These are phyloP conservation scores for Athelia psychrophila DNA, from an alignment of 1,284 basidiomycete genomes.

Conservation along the genomic window DNA sequence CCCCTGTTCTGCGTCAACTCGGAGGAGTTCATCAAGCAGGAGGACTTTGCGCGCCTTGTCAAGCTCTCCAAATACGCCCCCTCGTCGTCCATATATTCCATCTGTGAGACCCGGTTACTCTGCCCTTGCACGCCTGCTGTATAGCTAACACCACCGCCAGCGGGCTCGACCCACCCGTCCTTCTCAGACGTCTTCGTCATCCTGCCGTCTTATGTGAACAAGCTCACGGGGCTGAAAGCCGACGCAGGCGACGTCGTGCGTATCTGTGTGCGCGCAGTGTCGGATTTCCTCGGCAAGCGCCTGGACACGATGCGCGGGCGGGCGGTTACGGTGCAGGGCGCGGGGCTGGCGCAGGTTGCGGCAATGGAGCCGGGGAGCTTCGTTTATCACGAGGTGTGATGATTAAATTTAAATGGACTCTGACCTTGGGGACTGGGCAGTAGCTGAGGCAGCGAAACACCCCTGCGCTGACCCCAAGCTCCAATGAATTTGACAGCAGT, in stretches of 20 bases:
- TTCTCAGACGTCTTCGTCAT: slow-evolving; percentile 65
- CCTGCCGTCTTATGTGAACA: slow-evolving; percentile 49
- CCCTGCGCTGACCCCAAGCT: too few species aligned
- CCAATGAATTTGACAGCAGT: too few species aligned
- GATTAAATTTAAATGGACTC: neutral
- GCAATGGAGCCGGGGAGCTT: neutral
- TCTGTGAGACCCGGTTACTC: slow-evolving; percentile 10
- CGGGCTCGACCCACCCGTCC: slow-evolving; percentile 61
- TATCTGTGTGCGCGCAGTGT: neutral
- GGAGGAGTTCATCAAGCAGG: slow-evolving; percentile 32
- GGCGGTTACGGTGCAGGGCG: neutral
- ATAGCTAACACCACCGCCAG: slow-evolving; percentile 28
- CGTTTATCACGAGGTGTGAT: neutral
- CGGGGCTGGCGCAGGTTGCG: too few species aligned
- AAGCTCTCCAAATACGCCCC: neutral
- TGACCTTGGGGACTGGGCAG: too few species aligned
- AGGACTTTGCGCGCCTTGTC: slow-evolving; percentile 19
- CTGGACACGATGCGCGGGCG: neutral
- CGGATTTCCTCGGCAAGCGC: neutral
- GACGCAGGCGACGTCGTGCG: slow-evolving; percentile 6
- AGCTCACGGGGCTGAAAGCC: slow-evolving; percentile 21
- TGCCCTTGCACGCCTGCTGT: slow-evolving; percentile 9
- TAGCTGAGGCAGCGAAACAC: too few species aligned
- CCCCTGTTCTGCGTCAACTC: slow-evolving; percentile 37
- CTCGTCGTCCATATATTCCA: neutral